These are phyloP conservation scores for Basipetospora chlamydospora DNA, from an alignment of 2,329 filamentous ascomycete species.

Conservation along the genomic window DNA sequence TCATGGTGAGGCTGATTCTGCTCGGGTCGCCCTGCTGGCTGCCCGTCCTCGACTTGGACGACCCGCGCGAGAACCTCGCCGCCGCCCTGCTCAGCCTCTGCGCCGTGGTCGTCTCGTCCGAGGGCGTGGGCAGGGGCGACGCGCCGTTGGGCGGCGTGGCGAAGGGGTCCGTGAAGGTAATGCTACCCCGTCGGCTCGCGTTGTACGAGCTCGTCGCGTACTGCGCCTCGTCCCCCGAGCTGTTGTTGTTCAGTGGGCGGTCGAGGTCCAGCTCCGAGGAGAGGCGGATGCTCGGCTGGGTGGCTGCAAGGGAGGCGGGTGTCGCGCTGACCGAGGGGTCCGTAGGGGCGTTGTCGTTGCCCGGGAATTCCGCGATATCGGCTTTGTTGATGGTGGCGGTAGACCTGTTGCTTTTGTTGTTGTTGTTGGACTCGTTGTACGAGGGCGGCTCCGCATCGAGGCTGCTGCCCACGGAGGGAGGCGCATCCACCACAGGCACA, in stretches of 20 bases:
- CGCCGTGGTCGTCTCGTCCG: constrained; percentile 37
- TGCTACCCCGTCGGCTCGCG: constrained; percentile 31
- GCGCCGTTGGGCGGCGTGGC: constrained; percentile 19
- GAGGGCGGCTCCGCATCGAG: constrained; percentile 40
- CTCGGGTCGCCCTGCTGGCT: constrained; percentile 46
- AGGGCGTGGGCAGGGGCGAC: constrained; percentile 17
- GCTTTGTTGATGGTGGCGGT: not conserved
- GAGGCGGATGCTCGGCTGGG: constrained; percentile 35
- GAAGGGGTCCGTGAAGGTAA: constrained; percentile 27
- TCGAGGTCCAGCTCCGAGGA: constrained; percentile 40
- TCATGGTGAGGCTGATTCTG: constrained; percentile 42
- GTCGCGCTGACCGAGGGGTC: constrained; percentile 28
- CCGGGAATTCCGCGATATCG: not conserved
- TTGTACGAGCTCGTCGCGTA: constrained; percentile 19
- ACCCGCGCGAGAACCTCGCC: constrained; percentile 32
- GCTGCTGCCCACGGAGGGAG: constrained; percentile 30
- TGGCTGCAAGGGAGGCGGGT: constrained; percentile 17
- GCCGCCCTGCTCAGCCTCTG: constrained; percentile 43
- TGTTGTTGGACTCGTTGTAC: constrained; percentile 45
- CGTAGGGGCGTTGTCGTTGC: not conserved
- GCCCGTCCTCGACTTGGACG: constrained; percentile 36
- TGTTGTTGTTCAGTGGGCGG: constrained; percentile 31
- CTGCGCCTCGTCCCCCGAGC: constrained; percentile 14
- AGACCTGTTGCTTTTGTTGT: no score
- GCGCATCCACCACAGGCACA: constrained; percentile 64